A percentile compares a stretch with the other conserved stretches of the same genome.
Evolutionary conservation across 164 flowering plant genomes (phyloP).

Genomic region (Tetracentron sinense): DNA sequence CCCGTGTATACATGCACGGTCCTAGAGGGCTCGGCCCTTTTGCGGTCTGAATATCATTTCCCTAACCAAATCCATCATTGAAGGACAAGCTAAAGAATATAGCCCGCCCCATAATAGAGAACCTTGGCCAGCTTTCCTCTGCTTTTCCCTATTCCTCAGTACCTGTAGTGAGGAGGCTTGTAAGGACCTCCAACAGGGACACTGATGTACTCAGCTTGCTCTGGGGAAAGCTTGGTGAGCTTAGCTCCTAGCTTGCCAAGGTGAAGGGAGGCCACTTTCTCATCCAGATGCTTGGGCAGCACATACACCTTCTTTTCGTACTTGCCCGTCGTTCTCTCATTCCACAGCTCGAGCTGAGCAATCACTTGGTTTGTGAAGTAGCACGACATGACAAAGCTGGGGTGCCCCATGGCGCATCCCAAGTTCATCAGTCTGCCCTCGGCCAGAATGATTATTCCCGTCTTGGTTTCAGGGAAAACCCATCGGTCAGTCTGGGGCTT

Average conservation of each 20-base stretch:
- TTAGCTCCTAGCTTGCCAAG: slow-evolving; percentile 23
- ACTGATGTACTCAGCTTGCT: slow-evolving; percentile 17
- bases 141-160: neutral
- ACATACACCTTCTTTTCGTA: slow-evolving; percentile 22
- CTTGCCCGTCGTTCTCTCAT: slow-evolving; percentile 16
- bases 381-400: slow-evolving; percentile 23
- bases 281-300: slow-evolving; percentile 23
- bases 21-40: too few relatives aligned
- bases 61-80: too few relatives aligned
- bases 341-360: slow-evolving; percentile 23
- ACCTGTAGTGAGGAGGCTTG: slow-evolving; percentile 21
- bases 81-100: too few relatives aligned
- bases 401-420: slow-evolving; percentile 23
- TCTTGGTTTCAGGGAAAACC: slow-evolving; percentile 23
- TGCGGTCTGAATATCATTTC: too few relatives aligned
- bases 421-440: slow-evolving; percentile 22
- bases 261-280: slow-evolving; percentile 23
- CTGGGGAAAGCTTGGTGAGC: slow-evolving; percentile 13
- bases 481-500: slow-evolving; percentile 22
- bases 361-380: slow-evolving; percentile 21
- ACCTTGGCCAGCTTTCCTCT: too few relatives aligned
- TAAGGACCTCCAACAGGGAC: slow-evolving; percentile 19
- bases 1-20: too few relatives aligned
- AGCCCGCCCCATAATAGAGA: too few relatives aligned
- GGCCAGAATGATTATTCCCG: slow-evolving; percentile 17